Evolutionary conservation across 2,329 filamentous ascomycete species (phyloP), one percentile per base, ranked within the genome.

Genomic region (Septoria petroselini): DNA sequence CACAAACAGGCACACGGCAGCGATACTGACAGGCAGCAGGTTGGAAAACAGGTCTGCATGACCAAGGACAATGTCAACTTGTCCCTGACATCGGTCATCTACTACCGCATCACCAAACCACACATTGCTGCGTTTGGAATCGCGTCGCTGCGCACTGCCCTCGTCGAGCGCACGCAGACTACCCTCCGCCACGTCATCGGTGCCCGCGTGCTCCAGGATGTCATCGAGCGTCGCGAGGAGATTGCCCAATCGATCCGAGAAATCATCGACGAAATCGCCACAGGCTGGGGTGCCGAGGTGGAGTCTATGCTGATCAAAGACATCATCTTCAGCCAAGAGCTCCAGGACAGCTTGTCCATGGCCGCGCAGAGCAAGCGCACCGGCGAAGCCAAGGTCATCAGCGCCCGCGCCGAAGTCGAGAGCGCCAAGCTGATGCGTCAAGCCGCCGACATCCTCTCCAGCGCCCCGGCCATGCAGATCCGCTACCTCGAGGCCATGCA

Each of bases 291-390:
- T 73, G 91, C 95, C 6, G 83, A 88, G 66, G 93, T 97, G 51
- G 93, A 97, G 78, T 91, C 85, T 66, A 98, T 98, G 91, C 83
- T 98, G 61, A 91, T 98, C 80, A 97, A 98, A 76, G 93, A 98
- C 71, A 95, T 98, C 68, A 87, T 97, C 69, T 98, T 98, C 81
- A 90, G 84, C 73, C 83, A 89, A 66, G 93, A 97, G 61, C 79
- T 98, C 37, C 93, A 98, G 73, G 91, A 97, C 66, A 93, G 88
- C 14, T 82, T 98, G 41, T 95, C 88, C 67, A 97, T 98, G 93
- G 93, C 93, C 31, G 93, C 93, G 3, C 93, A 98, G 79, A 89
- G 86, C 76, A 97, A 97, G 85, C 86, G 93, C 62, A 95, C 96
- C 50, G 93, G 93, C 74, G 93, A 98, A 73, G 90, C 86, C 75